Evolutionary conservation across 1,284 basidiomycete species (phyloP).

Genomic region (Ganoderma lucidum): DNA sequence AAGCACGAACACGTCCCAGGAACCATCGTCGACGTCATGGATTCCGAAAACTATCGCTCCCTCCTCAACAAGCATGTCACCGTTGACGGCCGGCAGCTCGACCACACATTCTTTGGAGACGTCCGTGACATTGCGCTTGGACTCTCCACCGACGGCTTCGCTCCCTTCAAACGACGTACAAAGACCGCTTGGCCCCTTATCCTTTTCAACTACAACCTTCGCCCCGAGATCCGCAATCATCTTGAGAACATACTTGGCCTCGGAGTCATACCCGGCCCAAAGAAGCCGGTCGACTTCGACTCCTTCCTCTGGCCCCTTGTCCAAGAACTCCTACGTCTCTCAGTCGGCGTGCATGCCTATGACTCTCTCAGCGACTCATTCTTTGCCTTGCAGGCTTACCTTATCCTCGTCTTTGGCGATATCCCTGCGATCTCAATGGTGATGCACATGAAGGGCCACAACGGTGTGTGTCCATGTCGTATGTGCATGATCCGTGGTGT

Average conservation of each 20-base stretch:
- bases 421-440: slow-evolving; percentile 44
- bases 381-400: slow-evolving; percentile 48
- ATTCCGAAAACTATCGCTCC: no score
- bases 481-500: slow-evolving; percentile 53
- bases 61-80: no score
- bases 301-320: slow-evolving; percentile 52
- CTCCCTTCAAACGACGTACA: no score
- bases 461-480: slow-evolving; percentile 50
- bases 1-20: no score
- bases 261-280: slow-evolving; percentile 52
- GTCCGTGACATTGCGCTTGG: no score
- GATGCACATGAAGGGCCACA: slow-evolving; percentile 54
- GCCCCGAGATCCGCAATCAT: slow-evolving; percentile 43
- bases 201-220: slow-evolving; percentile 5
- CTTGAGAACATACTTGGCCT: slow-evolving; percentile 43
- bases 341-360: slow-evolving; percentile 47
- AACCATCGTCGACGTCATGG: no score
- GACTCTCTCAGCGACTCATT: slow-evolving; percentile 36
- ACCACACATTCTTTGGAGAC: no score
- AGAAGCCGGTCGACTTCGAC: slow-evolving; percentile 49
- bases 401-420: slow-evolving; percentile 51
- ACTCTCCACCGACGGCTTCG: no score
- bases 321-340: slow-evolving; percentile 50
- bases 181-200: no score
- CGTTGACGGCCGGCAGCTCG: no score